Evolutionary conservation across 805 yeast genomes (phyloP).

Genomic region (Yamadazyma sp.): DNA sequence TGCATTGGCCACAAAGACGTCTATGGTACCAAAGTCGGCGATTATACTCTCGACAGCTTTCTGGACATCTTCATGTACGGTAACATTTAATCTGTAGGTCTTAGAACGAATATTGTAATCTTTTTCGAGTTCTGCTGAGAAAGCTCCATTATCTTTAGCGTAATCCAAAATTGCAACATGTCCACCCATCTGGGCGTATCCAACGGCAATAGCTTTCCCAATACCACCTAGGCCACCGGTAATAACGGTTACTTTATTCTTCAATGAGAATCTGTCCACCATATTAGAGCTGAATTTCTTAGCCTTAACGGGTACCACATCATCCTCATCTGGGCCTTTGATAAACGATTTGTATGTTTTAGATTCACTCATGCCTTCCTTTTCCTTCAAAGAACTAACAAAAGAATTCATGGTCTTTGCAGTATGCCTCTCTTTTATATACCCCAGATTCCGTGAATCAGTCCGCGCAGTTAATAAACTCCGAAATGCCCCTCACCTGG

Average conservation of each 20-base stretch:
- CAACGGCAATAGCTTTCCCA: constrained; percentile 28
- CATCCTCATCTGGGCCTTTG: constrained; percentile 16
- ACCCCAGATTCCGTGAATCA: constrained; percentile 12
- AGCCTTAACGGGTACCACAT: constrained; percentile 14
- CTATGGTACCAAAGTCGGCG: constrained; percentile 30
- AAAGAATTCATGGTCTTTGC: not conserved
- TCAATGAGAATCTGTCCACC: constrained; percentile 17
- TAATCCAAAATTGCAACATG: constrained; percentile 28
- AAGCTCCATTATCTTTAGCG: constrained; percentile 20
- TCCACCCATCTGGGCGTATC: constrained; percentile 28
- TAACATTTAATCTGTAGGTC: constrained; percentile 27
- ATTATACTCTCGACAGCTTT: constrained; percentile 20
- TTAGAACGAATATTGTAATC: constrained; percentile 27
- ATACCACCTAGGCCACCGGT: constrained; percentile 35
- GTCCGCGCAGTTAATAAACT: constrained; percentile 5
- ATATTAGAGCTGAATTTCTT: constrained; percentile 12
- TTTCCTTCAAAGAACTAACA: not conserved
- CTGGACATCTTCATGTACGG: constrained; percentile 24
- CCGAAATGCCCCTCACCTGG: constrained; percentile 7
- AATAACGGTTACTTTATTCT: constrained; percentile 26
- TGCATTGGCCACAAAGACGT: constrained; percentile 33
- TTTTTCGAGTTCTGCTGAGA: constrained; percentile 20
- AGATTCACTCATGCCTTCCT: not conserved
- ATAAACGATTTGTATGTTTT: constrained; percentile 15
- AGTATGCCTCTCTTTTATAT: too few species aligned